Evolutionary conservation across 1,284 basidiomycete genomes (phyloP), one percentile per base, ranked within the genome.

Genomic region (Boletus putidus): DNA sequence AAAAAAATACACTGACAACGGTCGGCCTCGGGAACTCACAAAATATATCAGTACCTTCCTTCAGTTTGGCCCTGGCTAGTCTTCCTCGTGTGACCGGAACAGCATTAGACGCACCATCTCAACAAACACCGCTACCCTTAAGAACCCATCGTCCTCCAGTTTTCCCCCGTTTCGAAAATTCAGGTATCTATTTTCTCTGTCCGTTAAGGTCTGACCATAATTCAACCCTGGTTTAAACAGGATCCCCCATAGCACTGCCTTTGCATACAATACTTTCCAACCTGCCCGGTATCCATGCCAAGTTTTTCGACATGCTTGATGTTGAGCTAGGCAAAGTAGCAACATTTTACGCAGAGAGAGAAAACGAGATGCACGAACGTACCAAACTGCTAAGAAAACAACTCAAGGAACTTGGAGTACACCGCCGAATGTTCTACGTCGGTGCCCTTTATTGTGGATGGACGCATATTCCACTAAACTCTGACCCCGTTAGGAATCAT

Each of bases 321-420:
- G 70, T 70, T 1, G 86, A 96, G 70, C 76, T 96, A 0, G 84
- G 88, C 55, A 93, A 96, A 77, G 84, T 96, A 25, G 88, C 94
- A 68, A 76, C 77, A 4, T 98, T 98, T 73, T 98, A 92, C 70
- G 69, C 82, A 11, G 83, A 83, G 27, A 82, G 89, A 27, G 92
- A 93, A 72, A 76, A 79, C 27, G 92, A 94, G 63, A 86, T 89
- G 74, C 74, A 76, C 25, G 75, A 75, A 31, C 80, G 79, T 59
- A 81, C 84, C 57, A 72, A 69, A 50, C 42, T 69, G 21, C 77
- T 96, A 1, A 82, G 84, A 57, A 78, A 80, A 49, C 95, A 98
- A 71, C 80, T 97, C 8, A 73, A 80, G 4, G 90, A 92, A 65
- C 80, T 96, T 16, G 79, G 77, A 33, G 84, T 87, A 62, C 94